Conservation (phyloP, 805 yeast species). For the Zygoascus tannicola region DNA sequence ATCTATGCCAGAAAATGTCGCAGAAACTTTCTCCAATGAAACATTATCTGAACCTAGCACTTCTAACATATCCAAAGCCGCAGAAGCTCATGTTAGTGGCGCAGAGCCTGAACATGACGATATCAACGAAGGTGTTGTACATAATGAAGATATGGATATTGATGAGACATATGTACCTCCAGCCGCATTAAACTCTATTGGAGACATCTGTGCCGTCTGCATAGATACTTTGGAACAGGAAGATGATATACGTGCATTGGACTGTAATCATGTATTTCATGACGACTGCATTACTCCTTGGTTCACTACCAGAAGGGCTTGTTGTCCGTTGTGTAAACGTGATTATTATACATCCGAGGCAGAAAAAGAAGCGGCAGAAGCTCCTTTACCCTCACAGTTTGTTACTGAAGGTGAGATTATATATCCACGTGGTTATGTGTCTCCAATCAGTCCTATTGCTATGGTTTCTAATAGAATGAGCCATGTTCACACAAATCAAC, state of each 20-base stretch:
- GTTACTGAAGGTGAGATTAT: neutral
- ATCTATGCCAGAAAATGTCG: neutral
- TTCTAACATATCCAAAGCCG: neutral
- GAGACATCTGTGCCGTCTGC: constrained; percentile 70
- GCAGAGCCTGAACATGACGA: constrained; percentile 1
- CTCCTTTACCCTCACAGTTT: no score
- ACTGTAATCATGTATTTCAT: constrained; percentile 81
- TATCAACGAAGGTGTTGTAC: constrained; percentile 5
- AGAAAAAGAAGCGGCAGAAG: no score
- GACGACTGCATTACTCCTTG: constrained; percentile 73
- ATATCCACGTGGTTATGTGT: neutral
- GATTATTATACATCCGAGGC: constrained; percentile 47
- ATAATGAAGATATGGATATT: constrained; percentile 2
- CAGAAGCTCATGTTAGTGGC: constrained; percentile 2
- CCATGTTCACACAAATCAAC: neutral
- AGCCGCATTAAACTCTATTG: constrained; percentile 7
- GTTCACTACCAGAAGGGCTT: constrained; percentile 64
- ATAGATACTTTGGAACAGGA: constrained; percentile 54
- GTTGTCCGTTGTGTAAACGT: constrained; percentile 77
- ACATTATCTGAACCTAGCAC: neutral
- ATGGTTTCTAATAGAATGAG: neutral
- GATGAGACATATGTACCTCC: constrained; percentile 7
- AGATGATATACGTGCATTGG: constrained; percentile 59
- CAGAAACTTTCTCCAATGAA: neutral
- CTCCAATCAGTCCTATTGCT: neutral